Percentiles rank a stretch among this genome's conserved stretches.
Conservation (phyloP, 352 stramenopile species). For the Elongisporangium prolatum region DNA sequence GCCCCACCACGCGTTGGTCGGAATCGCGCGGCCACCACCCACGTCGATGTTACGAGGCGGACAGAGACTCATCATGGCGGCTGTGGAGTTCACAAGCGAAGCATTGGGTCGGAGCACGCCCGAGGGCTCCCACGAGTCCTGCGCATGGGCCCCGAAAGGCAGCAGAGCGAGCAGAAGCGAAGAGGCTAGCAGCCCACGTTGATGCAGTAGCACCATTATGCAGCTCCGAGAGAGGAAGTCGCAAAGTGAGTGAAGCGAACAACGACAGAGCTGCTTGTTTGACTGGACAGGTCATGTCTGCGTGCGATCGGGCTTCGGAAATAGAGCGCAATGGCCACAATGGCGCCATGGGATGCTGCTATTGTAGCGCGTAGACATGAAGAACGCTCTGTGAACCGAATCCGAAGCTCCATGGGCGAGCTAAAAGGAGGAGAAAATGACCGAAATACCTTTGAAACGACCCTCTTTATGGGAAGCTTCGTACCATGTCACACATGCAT, state of each 20-base stretch:
- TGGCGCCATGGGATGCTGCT: background rate
- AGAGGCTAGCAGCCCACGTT: background rate
- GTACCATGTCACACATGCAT: background rate
- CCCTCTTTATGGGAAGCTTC: background rate
- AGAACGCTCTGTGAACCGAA: background rate
- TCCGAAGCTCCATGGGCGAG: background rate
- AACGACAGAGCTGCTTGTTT: too few species aligned
- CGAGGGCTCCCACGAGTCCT: conserved; percentile 43
- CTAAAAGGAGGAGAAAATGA: background rate
- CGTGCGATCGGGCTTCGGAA: background rate
- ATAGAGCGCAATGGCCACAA: background rate
- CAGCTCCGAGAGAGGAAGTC: background rate
- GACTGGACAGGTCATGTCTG: too few species aligned
- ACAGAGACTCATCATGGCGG: conserved; percentile 35
- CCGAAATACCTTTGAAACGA: background rate
- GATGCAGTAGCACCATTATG: background rate
- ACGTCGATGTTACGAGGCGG: conserved; percentile 54
- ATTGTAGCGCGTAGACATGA: background rate
- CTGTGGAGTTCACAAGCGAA: conserved; percentile 31
- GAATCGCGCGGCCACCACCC: conserved; percentile 37
- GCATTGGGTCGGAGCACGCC: conserved; percentile 26
- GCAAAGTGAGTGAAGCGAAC: background rate
- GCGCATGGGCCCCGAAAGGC: background rate
- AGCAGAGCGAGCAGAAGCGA: conserved; percentile 12
- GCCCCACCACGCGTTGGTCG: conserved; percentile 81